Evolutionary conservation across 2,329 filamentous ascomycete genomes (phyloP), one percentile per base, ranked within the genome.

Genomic region (Fusarium denticulatum): DNA sequence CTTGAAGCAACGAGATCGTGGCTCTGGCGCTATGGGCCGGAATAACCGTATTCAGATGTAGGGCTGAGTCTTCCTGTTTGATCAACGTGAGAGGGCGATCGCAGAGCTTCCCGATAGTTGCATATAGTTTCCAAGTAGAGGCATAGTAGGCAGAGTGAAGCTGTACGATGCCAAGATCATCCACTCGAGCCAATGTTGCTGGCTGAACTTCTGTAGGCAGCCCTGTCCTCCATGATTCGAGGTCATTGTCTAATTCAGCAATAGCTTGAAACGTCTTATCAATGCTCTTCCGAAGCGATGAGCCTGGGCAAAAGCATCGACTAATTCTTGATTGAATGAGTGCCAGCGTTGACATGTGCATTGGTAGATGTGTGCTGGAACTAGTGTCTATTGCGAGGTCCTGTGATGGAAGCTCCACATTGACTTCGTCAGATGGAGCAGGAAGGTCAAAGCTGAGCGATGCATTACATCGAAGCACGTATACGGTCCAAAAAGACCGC

Each of bases 311-410:
- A 8, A 0, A n/a, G 2, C 2, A 36, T 26, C 18, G 40, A n/a
- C 20, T 3, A 4, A 36, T 47, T 47, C 40, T 37, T 1, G 40
- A 58, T 14, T 58, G 55, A 4, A 58, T n/a, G 0, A 15, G 14
- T 34, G 55, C n/a, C 5, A 58, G 5, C 5, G 18, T n/a, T 22
- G 55, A 36, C 40, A 47, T 36, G 4, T 47, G 6, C 18, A 14
- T 14, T 7, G 37, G 14, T 4, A 30, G 30, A n/a, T 37, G 3
- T 32, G 4, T 18, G 13, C 28, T 36, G 14, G 6, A 9, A 14
- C 30, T 5, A 22, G 10, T 2, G 4, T 16, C 30, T 15, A 2
- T 0, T 16, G 7, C 2, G 5, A 22, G 30, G 7, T 13, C 3
- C 5, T 28, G 30, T 12, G n/a, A 15, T 6, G 40, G 40, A 10